phyloP scores from a whole-genome alignment of 495 filamentous ascomycete genomes.

The Aspergillus bertholletiae region DNA sequence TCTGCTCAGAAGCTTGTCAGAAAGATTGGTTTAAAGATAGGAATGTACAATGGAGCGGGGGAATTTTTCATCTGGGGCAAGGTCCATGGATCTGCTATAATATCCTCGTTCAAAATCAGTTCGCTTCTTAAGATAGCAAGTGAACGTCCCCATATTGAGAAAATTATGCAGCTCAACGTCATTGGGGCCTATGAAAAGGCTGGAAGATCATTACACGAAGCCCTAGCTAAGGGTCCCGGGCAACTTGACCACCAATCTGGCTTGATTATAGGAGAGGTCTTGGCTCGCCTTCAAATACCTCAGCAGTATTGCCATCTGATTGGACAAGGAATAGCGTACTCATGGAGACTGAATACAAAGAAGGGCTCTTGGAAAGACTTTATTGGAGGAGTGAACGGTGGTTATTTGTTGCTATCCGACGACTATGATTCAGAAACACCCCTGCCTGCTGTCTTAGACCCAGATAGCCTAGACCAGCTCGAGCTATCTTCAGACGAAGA shows the following conservation, averaged over 20 bases:
- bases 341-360: conserved; percentile 17
- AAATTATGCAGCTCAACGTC: conserved; percentile 23
- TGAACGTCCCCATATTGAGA: conserved; percentile 14
- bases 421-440: background rate
- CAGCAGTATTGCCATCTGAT: conserved; percentile 5
- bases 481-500: conserved; percentile 4
- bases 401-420: background rate
- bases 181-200: conserved; percentile 2
- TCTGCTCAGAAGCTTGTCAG: conserved; percentile 21
- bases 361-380: conserved; percentile 7
- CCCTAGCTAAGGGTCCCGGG: background rate
- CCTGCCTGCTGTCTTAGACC: background rate
- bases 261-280: conserved; percentile 12
- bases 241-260: conserved; percentile 12
- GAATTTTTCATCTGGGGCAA: conserved; percentile 36
- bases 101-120: conserved; percentile 21
- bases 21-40: conserved; percentile 12
- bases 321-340: conserved; percentile 9
- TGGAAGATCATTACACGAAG: conserved; percentile 3
- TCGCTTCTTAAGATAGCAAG: conserved; percentile 16
- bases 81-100: conserved; percentile 22
- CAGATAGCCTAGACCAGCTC: background rate
- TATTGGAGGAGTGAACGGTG: conserved; percentile 12
- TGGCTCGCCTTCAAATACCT: conserved; percentile 10
- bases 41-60: conserved; percentile 23